Base-by-base conservation (phyloP, 305 asterid genomes). In the Salvia sclarea region DNA sequence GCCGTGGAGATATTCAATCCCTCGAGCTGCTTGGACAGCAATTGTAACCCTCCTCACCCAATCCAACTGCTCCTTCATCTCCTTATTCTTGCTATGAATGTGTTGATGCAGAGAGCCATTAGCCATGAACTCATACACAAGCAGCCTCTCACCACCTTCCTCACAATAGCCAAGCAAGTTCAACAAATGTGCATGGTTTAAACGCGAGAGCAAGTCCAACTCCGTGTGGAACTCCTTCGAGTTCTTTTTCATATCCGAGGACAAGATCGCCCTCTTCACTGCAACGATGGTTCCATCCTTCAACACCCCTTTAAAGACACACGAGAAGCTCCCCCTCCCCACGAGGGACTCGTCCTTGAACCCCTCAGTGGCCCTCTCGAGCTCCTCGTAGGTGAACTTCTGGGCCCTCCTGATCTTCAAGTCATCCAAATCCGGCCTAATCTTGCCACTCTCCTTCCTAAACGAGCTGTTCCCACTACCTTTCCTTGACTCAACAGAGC, bases 1-100 rank as follows among this genome's bases (percentile, higher is more conserved):
- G 0, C 92, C 96, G 20, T 89, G 96, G n/a, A 89, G 75, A 70
- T 89, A 89, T 40, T 87, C 95, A 24, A 89, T 89, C 50, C 95
- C 96, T 13, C 92, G 82, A 50, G 95, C 92, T 8, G 95, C 92
- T 81, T 89, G 95, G 60, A 89, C 96, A 10, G 95, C 86, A n/a
- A 89, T 89, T 0, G 94, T 89, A 20, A 85, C 96, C 37, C 96
- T 75, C 65, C 84, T 78, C 35, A 89, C 86, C 95, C 96, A 89
- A 72, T 89, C 92, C 14, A 87, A 56, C 64, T 83, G 91, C 74
- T 77, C 85, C 61, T 70, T 87, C 12, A 31, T 2, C 25, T 78
- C 78, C 16, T 65, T 76, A 61, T 75, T 83, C 75, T 79, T 83
- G 12, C 82, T 74, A 6, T 89, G 95, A 48, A 87, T 86, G 50